Evolutionary conservation across 768 basidiomycete genomes (phyloP).

Genomic region (Podaxis carcinomalis): DNA sequence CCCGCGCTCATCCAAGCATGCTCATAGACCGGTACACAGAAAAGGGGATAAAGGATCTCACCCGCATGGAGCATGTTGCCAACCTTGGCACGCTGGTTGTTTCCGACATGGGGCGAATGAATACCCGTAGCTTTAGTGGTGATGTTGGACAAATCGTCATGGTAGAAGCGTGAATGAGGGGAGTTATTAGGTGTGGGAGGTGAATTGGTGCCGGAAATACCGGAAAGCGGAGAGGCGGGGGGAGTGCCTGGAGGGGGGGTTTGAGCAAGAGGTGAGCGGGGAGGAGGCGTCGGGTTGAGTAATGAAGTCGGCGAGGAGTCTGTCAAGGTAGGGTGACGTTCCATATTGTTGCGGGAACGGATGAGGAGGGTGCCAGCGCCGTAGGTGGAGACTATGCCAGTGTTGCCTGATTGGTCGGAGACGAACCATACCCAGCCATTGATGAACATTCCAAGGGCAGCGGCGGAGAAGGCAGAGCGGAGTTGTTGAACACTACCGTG

Average conservation of each 20-base stretch:
- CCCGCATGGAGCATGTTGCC: slow-evolving; percentile 35
- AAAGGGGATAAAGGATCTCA: slow-evolving; percentile 63
- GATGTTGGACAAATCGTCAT: slow-evolving; percentile 15
- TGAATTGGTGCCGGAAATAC: slow-evolving; percentile 25
- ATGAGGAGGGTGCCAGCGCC: slow-evolving; percentile 87
- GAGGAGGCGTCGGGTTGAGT: slow-evolving; percentile 12
- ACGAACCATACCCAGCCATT: slow-evolving; percentile 90
- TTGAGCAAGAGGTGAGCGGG: slow-evolving; percentile 18
- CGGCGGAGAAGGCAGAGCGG: slow-evolving; percentile 72
- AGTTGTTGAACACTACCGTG: slow-evolving; percentile 66
- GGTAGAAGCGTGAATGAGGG: slow-evolving; percentile 22
- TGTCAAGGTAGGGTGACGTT: slow-evolving; percentile 12
- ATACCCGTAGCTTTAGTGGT: not conserved
- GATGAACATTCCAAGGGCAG: slow-evolving; percentile 73
- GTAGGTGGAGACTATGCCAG: slow-evolving; percentile 79
- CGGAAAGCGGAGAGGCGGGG: slow-evolving; percentile 41
- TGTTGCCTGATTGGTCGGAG: slow-evolving; percentile 52
- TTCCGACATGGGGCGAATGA: slow-evolving; percentile 7
- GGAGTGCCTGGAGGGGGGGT: slow-evolving; percentile 24
- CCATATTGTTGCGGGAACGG: slow-evolving; percentile 41
- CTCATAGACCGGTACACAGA: slow-evolving; percentile 77
- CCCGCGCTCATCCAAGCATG: slow-evolving; percentile 84
- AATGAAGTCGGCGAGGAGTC: slow-evolving; percentile 14
- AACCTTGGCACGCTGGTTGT: slow-evolving; percentile 15
- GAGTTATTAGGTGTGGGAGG: slow-evolving; percentile 23